Evolutionary conservation across 2,329 filamentous ascomycete genomes (phyloP).

Genomic region (Calonectria hongkongensis): DNA sequence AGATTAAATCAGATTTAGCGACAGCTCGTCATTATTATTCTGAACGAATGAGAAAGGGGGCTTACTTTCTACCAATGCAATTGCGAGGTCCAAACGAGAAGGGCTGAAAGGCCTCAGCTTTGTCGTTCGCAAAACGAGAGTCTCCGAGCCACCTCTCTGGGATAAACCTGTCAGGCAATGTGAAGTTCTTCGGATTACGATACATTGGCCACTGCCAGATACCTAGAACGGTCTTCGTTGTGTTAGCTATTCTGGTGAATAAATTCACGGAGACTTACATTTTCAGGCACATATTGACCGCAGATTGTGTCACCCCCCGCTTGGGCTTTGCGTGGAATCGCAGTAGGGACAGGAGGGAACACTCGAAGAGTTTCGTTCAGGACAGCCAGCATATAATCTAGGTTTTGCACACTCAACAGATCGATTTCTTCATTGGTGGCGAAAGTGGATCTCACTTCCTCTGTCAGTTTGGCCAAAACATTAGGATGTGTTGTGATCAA

Average conservation of each 20-base stretch:
- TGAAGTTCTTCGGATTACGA: constrained; percentile 29
- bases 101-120: constrained; percentile 26
- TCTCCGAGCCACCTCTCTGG: constrained; percentile 38
- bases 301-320: constrained; percentile 20
- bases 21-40: not conserved
- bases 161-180: constrained; percentile 26
- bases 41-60: not conserved
- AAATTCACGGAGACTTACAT: not conserved
- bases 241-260: not conserved
- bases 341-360: constrained; percentile 24
- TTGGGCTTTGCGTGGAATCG: constrained; percentile 19
- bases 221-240: constrained; percentile 5
- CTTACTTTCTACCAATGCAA: constrained; percentile 39
- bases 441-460: constrained; percentile 23
- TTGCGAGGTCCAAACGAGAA: constrained; percentile 38
- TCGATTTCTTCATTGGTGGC: constrained; percentile 5
- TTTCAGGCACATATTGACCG: constrained; percentile 4
- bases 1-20: not conserved
- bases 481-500: not conserved
- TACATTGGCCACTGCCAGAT: constrained; percentile 39
- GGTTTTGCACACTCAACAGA: constrained; percentile 14
- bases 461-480: not conserved
- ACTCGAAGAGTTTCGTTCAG: constrained; percentile 33
- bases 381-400: constrained; percentile 23
- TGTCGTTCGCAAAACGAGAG: not conserved